Evolutionary conservation across 495 filamentous ascomycete species (phyloP), one percentile per base, ranked within the genome.

Genomic region (Xylaria intraflava): DNA sequence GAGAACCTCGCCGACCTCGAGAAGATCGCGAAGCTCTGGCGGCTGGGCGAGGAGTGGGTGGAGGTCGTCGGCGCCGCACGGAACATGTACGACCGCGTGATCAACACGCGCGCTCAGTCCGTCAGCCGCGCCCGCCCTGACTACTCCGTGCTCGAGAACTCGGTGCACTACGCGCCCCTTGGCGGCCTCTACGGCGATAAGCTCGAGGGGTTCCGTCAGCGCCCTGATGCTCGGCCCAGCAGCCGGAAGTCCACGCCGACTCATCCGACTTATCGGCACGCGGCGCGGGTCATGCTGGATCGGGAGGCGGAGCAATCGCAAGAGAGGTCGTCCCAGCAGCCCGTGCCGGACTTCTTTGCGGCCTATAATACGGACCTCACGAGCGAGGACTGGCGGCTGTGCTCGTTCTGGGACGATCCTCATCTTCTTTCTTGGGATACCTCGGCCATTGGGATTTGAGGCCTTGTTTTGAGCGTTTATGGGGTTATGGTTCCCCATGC

Each of bases 1-100:
- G 50, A 53, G 50, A 53, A 53, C 41, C 50, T 44, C 1, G 30
- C 20, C 19, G 50, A 53, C 50, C 50, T 53, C 17, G 30, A 53
- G 23, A 36, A 45, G 22, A 45, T 53, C 9, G 42, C 50, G n/a
- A 45, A 29, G 17, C 22, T 45, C 2, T 53, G 50, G 50, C 23
- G 27, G 4, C 10, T 53, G 14, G 50, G 50, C 1, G 20, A 43
- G n/a, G 41, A 53, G 14, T 53, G 50, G 50, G 40, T 53, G 7
- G 27, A 53, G 9, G 50, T 45, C 11, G 26, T 53, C 5, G n/a
- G 41, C 3, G 40, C 41, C 0, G 41, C 41, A 2, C 29, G 38
- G 30, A 45, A 53, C 20, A 20, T 53, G 1, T 53, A 53, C 30
- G 50, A 45, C 12, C 35, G 49, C 11, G 40, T 53, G 40, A 22